Evolutionary conservation across 305 asterid genomes (phyloP), one percentile per base, ranked within the genome.

Genomic region (Fraxinus angustifolia): DNA sequence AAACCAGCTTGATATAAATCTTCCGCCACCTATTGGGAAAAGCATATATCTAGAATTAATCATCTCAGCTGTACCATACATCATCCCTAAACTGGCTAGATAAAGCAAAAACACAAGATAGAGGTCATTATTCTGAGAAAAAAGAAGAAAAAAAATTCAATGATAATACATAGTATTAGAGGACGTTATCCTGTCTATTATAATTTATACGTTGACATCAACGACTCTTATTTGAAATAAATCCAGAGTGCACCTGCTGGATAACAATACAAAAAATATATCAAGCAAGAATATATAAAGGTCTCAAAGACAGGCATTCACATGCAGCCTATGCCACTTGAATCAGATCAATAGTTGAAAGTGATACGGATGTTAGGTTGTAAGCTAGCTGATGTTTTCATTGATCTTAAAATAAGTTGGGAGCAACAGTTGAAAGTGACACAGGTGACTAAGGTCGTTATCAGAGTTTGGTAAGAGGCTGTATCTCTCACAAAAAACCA

Each of bases 1-100:
- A 96, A 96, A 86, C 98, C 99, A 85, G 97, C 88, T 85, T 96
- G 98, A 84, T 96, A 96, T 58, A 96, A 87, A 88, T 96, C 99
- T 92, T 96, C 99, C 36, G 99, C 98, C 75, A 96, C 98, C 99
- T 96, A 85, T 31, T 79, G 38, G 62, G 78, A 38, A 75, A 60
- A 82, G 12, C 68, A 67, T 50, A 77, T 28, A 62, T 23, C 76
- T 0, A 80, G 19, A 85, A 76, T 56, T 67, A 76, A 79, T 40
- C 34, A 79, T 40, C 40, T 76, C 77, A 11, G 26, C 7, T 85
- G 65, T 76, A 42, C 79, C 14, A 36, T 21, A 68, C 31, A 77
- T 60, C 67, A 78, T 28, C 17, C 74, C 17, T 30, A 31, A 31
- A 30, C 38, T 68, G 74, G 74, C 21, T 76, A 30, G 73, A 76